Conservation (phyloP, 176 grass and related monocot species). For the Juncus inflexus region DNA sequence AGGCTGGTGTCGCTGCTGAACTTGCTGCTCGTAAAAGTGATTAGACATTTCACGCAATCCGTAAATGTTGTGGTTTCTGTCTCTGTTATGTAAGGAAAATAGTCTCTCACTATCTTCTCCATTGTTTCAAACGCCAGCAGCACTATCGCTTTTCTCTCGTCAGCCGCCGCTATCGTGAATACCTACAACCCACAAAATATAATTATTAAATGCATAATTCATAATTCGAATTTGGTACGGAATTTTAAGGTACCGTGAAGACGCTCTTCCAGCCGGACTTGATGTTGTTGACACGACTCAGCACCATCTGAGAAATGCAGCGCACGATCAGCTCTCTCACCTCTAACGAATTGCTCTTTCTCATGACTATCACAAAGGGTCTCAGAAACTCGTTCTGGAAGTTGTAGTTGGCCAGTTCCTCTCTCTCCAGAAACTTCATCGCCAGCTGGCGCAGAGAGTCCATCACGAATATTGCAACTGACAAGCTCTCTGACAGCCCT, state of each 20-base stretch:
- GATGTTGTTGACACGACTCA: slow-evolving; percentile 87
- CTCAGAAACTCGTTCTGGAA: slow-evolving; percentile 96
- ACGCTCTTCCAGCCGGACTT: slow-evolving; percentile 98
- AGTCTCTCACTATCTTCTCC: slow-evolving; percentile 91
- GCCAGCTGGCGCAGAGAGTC: slow-evolving; percentile 87
- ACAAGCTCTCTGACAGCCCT: slow-evolving; percentile 87
- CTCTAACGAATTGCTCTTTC: slow-evolving; percentile 75
- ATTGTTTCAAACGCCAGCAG: slow-evolving; percentile 94
- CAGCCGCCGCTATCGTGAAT: slow-evolving; percentile 65
- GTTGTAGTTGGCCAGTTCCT: slow-evolving; percentile 93
- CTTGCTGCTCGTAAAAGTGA: slow-evolving; percentile 89
- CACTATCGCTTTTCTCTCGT: slow-evolving; percentile 77
- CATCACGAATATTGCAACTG: slow-evolving; percentile 98
- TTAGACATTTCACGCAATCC: slow-evolving; percentile 90
- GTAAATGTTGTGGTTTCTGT: slow-evolving; percentile 87
- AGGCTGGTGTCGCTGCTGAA: slow-evolving; percentile 92
- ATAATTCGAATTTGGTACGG: no score
- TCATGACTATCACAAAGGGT: slow-evolving; percentile 91
- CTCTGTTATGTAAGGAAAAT: slow-evolving; percentile 97
- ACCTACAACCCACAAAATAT: slow-evolving; percentile 46
- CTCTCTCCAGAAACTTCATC: slow-evolving; percentile 97
- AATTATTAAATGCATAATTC: slow-evolving; percentile 11
- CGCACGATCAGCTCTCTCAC: slow-evolving; percentile 91
- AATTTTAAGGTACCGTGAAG: slow-evolving; percentile 78
- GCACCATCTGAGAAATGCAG: slow-evolving; percentile 95